These are phyloP conservation scores for Erodium moschatum DNA, from an alignment of 441 rosid genomes.

Conservation along the genomic window DNA sequence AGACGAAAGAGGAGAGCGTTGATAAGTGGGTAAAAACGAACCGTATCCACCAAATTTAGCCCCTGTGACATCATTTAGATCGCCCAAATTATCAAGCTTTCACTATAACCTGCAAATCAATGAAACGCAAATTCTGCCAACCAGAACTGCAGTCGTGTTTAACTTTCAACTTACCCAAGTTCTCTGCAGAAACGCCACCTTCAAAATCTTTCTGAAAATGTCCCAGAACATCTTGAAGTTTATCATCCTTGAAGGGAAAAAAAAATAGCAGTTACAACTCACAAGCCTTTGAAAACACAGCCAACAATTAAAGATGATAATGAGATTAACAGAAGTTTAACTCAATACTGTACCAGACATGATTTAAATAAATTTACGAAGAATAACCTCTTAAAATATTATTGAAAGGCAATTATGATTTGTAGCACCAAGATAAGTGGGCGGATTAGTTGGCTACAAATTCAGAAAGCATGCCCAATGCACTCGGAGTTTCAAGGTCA, in stretches of 20 bases:
- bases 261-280: neutral
- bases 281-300: neutral
- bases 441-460: neutral
- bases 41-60: slow-evolving; percentile 95
- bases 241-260: slow-evolving; percentile 40
- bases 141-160: neutral
- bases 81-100: slow-evolving; percentile 5
- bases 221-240: slow-evolving; percentile 60
- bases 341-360: slow-evolving; percentile 1
- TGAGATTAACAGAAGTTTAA: neutral
- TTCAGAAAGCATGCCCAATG: neutral
- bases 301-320: neutral
- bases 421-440: neutral
- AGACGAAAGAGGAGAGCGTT: neutral
- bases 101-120: slow-evolving; percentile 4
- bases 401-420: neutral
- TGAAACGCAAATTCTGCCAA: slow-evolving; percentile 5
- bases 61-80: slow-evolving; percentile 38
- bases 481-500: neutral
- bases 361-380: neutral
- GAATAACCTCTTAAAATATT: neutral
- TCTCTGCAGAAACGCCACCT: slow-evolving; percentile 66
- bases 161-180: slow-evolving; percentile 44
- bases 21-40: slow-evolving; percentile 75
- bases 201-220: slow-evolving; percentile 74